Conservation (phyloP, 2,329 filamentous ascomycete genomes). For the Hymenoscyphus scutula region DNA sequence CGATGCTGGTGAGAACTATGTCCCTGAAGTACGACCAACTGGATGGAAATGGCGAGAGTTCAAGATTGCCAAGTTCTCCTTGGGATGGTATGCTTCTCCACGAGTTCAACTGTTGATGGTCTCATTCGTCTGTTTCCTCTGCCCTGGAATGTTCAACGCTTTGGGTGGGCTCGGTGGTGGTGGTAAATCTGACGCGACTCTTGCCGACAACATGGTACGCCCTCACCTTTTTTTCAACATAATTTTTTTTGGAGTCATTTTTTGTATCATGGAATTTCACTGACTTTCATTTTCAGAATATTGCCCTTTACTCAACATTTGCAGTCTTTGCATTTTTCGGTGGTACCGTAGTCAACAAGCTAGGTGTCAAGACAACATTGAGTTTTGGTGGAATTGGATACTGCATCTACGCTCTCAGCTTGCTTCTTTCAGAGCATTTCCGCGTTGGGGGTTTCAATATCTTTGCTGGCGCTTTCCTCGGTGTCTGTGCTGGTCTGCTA, state of each 20-base stretch:
- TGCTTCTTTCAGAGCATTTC: slow-evolving; percentile 67
- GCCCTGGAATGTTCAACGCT: slow-evolving; percentile 72
- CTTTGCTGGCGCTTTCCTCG: slow-evolving; percentile 73
- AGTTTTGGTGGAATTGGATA: slow-evolving; percentile 75
- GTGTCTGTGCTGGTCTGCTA: slow-evolving; percentile 74
- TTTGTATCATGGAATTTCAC: not conserved
- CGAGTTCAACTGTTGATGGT: slow-evolving; percentile 71
- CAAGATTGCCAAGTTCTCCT: slow-evolving; percentile 50
- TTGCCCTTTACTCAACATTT: slow-evolving; percentile 50
- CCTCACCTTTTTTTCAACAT: not conserved
- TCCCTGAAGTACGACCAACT: slow-evolving; percentile 11
- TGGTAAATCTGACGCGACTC: slow-evolving; percentile 51
- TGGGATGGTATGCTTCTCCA: slow-evolving; percentile 72
- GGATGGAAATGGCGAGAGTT: slow-evolving; percentile 69
- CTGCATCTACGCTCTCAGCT: slow-evolving; percentile 68
- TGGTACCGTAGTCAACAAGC: slow-evolving; percentile 73
- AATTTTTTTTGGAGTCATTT: not conserved
- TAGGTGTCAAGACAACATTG: slow-evolving; percentile 68
- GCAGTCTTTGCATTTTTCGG: slow-evolving; percentile 66
- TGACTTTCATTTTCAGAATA: slow-evolving; percentile 32
- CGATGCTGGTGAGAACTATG: slow-evolving; percentile 5
- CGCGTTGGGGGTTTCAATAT: slow-evolving; percentile 70
- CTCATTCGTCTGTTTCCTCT: slow-evolving; percentile 67
- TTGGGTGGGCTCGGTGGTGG: slow-evolving; percentile 63
- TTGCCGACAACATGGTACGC: slow-evolving; percentile 49